Evolutionary conservation across 2,329 filamentous ascomycete species (phyloP), one percentile per base, ranked within the genome.

Genomic region (Mariannaea elegans): DNA sequence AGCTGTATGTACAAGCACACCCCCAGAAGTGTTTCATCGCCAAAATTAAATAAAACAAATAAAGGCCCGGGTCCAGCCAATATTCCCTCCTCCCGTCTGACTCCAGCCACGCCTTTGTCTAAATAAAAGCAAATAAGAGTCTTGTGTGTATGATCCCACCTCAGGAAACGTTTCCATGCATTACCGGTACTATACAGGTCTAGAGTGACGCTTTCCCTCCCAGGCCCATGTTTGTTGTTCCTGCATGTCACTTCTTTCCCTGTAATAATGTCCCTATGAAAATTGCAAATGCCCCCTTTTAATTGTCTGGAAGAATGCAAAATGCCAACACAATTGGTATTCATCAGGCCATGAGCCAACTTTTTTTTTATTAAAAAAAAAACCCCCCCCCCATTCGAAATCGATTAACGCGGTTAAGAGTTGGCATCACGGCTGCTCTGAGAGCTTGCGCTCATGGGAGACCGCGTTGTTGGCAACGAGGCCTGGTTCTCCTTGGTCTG

Each of bases 341-440:
- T n/a, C 27, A 34, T 24, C 36, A 34, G 16, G 23, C 21, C 46
- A 48, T n/a, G n/a, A 24, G 3, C 14, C 14, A 27, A 8, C 23
- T n/a, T n/a, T n/a, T n/a, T n/a, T n/a, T n/a, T n/a, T n/a, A n/a
- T n/a, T n/a, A n/a, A n/a, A n/a, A n/a, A n/a, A n/a, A n/a, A n/a
- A n/a, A n/a, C n/a, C n/a, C n/a, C n/a, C n/a, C n/a, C n/a, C n/a
- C 18, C 18, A 18, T 21, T 42, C 10, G 8, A 8, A 21, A 16
- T 13, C 7, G 21, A 29, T 31, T 16, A 16, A 32, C 19, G 4
- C 5, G 24, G 53, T 68, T 65, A 77, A 45, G 72, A 75, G 56
- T 94, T 94, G 61, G 93, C 82, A 76, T 98, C 94, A 71, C 92
- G 87, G 84, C 89, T 93, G 81, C 94, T 97, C 79, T 94, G 90